A percentile compares a stretch with the other conserved stretches of the same genome.
phyloP scores from a whole-genome alignment of 148 eudicot species.

The Rhododendron henanense region DNA sequence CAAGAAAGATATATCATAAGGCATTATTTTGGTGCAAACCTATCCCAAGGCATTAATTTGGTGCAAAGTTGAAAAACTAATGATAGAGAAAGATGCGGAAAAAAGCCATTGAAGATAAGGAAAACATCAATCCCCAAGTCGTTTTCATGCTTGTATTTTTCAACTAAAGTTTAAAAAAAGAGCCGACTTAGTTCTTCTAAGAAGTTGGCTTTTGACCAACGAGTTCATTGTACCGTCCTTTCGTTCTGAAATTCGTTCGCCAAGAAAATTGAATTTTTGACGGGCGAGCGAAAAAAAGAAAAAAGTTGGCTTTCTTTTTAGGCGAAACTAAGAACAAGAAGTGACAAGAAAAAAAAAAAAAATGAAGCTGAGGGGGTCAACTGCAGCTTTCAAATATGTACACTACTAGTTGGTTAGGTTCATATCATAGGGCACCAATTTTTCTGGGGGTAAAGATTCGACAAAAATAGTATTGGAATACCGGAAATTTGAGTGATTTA shows the following conservation, averaged over 20 bases:
- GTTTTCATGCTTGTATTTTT: background rate
- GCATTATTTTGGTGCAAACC: background rate
- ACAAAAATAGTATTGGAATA: too few relatives aligned
- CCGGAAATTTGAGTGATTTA: background rate
- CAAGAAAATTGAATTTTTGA: too few relatives aligned
- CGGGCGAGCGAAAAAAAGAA: too few relatives aligned
- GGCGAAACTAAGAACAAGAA: background rate
- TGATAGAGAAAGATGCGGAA: constrained; percentile 1
- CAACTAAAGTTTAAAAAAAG: background rate
- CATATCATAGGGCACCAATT: background rate
- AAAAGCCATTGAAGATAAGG: constrained; percentile 10
- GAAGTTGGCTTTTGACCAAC: background rate
- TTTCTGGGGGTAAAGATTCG: too few relatives aligned
- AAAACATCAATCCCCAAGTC: background rate
- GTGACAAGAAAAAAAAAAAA: background rate
- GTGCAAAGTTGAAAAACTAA: constrained; percentile 7
- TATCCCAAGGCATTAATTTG: background rate
- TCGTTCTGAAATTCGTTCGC: too few relatives aligned
- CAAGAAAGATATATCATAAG: background rate
- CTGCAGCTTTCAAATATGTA: background rate
- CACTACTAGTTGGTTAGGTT: background rate
- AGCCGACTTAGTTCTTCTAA: background rate
- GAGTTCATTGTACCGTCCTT: too few relatives aligned
- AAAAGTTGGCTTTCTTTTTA: background rate
- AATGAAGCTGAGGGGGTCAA: background rate